Conservation (phyloP, 2,329 filamentous ascomycete species). For the Plectosphaerella cucumerina region DNA sequence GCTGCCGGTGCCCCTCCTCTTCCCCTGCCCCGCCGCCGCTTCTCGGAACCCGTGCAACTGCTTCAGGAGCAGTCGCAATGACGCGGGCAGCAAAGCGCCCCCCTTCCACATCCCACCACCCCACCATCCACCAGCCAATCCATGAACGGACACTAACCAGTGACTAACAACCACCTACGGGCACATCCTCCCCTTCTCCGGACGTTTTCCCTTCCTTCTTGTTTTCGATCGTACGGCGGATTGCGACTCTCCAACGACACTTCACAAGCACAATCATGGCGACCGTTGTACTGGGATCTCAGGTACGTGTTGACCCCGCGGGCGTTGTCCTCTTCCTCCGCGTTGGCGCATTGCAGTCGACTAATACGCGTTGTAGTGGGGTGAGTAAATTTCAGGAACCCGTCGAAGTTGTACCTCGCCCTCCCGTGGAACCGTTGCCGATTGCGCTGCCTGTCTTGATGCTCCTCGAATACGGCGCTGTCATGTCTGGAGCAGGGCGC, state of each 20-base stretch:
- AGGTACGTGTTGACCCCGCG: not conserved
- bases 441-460: not conserved
- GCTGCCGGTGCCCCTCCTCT: not conserved
- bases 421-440: not conserved
- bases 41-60: not conserved
- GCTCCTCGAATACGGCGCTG: too few relatives aligned
- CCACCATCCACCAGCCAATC: not conserved
- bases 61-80: not conserved
- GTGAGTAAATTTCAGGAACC: not conserved
- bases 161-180: not conserved
- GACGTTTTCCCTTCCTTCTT: not conserved
- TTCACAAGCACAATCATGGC: not conserved
- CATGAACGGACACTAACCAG: not conserved
- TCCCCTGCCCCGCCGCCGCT: not conserved
- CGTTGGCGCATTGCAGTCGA: too few relatives aligned
- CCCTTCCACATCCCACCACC: not conserved
- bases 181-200: not conserved
- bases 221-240: not conserved
- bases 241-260: not conserved
- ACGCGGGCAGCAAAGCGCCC: too few relatives aligned
- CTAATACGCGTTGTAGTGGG: not conserved
- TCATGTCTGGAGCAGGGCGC: not conserved
- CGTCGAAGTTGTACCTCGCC: not conserved
- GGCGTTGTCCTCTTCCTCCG: too few relatives aligned
- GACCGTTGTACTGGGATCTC: not conserved